These are phyloP conservation scores for Trichophyton rubrum DNA, from an alignment of 2,329 filamentous ascomycete genomes.

Conservation along the genomic window DNA sequence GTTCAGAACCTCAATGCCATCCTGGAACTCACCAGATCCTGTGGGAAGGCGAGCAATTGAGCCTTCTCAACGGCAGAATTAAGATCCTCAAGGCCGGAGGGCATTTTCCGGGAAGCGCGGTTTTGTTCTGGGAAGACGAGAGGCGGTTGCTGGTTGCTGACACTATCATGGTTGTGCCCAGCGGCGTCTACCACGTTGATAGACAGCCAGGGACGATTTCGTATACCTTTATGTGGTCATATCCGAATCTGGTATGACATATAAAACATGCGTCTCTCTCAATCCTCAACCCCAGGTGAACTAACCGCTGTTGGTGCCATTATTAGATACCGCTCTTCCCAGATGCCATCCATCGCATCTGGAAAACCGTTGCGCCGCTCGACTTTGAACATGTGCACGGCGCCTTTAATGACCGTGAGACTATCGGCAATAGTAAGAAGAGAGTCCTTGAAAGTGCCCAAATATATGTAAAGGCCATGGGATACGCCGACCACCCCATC, in stretches of 20 bases:
- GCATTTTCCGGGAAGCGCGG: slow-evolving; percentile 64
- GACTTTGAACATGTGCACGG: slow-evolving; percentile 57
- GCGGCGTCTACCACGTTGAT: slow-evolving; percentile 19
- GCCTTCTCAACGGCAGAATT: slow-evolving; percentile 20
- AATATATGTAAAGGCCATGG: slow-evolving; percentile 48
- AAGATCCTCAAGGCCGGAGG: slow-evolving; percentile 54
- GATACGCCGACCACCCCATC: slow-evolving; percentile 24
- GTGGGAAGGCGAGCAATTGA: slow-evolving; percentile 25
- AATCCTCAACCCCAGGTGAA: too few relatives aligned
- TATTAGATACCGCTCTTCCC: slow-evolving; percentile 53
- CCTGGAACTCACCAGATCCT: slow-evolving; percentile 19
- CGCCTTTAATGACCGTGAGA: slow-evolving; percentile 52
- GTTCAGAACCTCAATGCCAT: slow-evolving; percentile 7
- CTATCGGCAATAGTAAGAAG: slow-evolving; percentile 46
- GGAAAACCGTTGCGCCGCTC: slow-evolving; percentile 50
- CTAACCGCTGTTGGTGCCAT: too few relatives aligned
- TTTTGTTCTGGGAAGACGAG: slow-evolving; percentile 48
- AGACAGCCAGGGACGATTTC: slow-evolving; percentile 35
- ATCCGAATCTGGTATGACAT: slow-evolving; percentile 44
- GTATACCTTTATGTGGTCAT: slow-evolving; percentile 65
- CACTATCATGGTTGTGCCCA: slow-evolving; percentile 58
- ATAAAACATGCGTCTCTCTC: too few relatives aligned
- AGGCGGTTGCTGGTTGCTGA: slow-evolving; percentile 63
- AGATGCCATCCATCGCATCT: slow-evolving; percentile 53
- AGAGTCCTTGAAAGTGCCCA: slow-evolving; percentile 64